A percentile compares a stretch with the other conserved stretches of the same genome.
These are phyloP conservation scores for Echeveria elegans DNA, from an alignment of 164 flowering plant genomes.

Conservation along the genomic window DNA sequence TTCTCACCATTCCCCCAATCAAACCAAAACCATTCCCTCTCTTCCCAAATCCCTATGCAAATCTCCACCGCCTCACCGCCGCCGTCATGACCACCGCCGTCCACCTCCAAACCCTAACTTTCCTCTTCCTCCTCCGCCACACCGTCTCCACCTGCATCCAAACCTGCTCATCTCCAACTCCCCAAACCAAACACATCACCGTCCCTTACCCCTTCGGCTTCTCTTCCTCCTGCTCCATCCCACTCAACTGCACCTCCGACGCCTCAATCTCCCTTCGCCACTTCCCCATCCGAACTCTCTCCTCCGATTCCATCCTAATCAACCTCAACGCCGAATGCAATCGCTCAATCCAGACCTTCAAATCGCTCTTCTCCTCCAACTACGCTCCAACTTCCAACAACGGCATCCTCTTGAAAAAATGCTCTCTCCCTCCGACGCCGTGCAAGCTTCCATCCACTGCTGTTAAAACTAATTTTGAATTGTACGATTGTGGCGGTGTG, in stretches of 20 bases:
- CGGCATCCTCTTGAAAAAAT: constrained; percentile 47
- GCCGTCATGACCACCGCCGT: background rate
- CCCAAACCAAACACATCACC: constrained; percentile 15
- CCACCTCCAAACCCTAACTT: background rate
- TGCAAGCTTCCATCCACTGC: constrained; percentile 28
- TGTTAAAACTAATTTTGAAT: constrained; percentile 26
- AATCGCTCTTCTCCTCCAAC: constrained; percentile 25
- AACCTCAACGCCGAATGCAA: constrained; percentile 35
- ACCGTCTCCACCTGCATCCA: constrained; percentile 18
- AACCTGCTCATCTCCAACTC: constrained; percentile 20
- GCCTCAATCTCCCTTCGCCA: constrained; percentile 25
- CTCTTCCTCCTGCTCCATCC: constrained; percentile 54
- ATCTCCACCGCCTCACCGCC: background rate
- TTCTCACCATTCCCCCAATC: background rate
- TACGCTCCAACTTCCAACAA: constrained; percentile 48
- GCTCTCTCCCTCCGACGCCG: constrained; percentile 14
- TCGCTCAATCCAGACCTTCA: constrained; percentile 28
- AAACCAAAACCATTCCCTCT: too few relatives aligned
- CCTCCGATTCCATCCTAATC: constrained; percentile 27
- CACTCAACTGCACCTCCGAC: constrained; percentile 28
- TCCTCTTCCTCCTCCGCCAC: constrained; percentile 8
- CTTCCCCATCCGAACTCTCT: constrained; percentile 29
- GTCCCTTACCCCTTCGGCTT: constrained; percentile 66
- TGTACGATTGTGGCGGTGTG: constrained; percentile 14
- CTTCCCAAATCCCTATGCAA: background rate